phyloP scores from a whole-genome alignment of 805 yeast genomes.

The Tetrapisispora nanseiensis region DNA sequence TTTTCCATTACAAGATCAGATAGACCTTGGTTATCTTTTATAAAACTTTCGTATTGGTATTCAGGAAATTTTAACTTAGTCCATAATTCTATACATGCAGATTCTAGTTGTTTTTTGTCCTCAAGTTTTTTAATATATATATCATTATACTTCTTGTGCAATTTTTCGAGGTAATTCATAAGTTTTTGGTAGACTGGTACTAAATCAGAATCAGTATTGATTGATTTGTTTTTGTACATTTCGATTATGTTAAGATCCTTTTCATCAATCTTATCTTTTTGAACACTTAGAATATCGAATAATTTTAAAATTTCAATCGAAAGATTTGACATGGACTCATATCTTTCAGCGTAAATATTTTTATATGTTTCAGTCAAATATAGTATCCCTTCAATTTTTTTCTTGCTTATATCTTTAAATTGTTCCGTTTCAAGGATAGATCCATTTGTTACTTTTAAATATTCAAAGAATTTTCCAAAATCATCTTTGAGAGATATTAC shows the following conservation, averaged over 20 bases:
- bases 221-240: neutral
- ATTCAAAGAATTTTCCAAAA: constrained; percentile 5
- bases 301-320: neutral
- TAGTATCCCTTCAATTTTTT: neutral
- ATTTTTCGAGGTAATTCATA: constrained; percentile 9
- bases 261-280: constrained; percentile 10
- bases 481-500: constrained; percentile 6
- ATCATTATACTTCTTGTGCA: constrained; percentile 10
- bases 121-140: constrained; percentile 29
- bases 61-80: constrained; percentile 41
- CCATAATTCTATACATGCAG: constrained; percentile 47
- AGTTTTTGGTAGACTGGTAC: constrained; percentile 5
- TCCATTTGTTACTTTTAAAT: constrained; percentile 16
- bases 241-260: neutral
- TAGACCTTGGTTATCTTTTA: constrained; percentile 35
- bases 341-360: neutral
- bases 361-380: neutral
- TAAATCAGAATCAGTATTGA: neutral
- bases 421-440: constrained; percentile 14
- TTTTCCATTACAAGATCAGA: constrained; percentile 39
- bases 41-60: constrained; percentile 34
- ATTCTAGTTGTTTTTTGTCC: constrained; percentile 27
- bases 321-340: neutral
- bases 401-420: constrained; percentile 15
- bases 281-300: neutral